Percentiles rank a stretch among this genome's conserved stretches.
phyloP scores from a whole-genome alignment of 768 basidiomycete genomes.

The Tylopilus balloui region DNA sequence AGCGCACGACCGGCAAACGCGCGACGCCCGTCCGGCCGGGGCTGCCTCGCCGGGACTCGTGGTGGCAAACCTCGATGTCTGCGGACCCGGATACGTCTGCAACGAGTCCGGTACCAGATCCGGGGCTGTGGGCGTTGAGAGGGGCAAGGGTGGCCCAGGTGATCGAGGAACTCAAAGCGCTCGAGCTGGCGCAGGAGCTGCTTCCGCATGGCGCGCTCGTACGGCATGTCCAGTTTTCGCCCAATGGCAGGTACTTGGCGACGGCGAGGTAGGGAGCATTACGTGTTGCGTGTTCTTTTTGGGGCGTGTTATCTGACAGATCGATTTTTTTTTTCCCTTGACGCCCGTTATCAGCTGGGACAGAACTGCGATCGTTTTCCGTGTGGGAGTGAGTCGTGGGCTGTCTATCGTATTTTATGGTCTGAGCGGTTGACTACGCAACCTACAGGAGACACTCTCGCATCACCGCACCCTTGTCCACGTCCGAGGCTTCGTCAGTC shows the following conservation, averaged over 20 bases:
- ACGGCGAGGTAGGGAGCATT: conserved; percentile 45
- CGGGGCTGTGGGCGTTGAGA: conserved; percentile 27
- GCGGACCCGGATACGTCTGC: not conserved
- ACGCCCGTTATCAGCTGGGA: conserved; percentile 38
- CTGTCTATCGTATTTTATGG: not conserved
- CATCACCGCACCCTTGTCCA: conserved; percentile 46
- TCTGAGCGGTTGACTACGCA: not conserved
- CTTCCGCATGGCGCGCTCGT: conserved; percentile 45
- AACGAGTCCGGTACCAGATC: conserved; percentile 20
- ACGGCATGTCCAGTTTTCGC: conserved; percentile 53
- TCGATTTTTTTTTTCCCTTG: not conserved
- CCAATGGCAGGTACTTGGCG: conserved; percentile 49
- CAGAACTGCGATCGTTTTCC: conserved; percentile 44
- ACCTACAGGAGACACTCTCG: conserved; percentile 36
- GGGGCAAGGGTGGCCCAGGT: conserved; percentile 36
- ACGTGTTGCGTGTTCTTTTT: not conserved
- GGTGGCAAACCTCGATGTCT: conserved; percentile 22
- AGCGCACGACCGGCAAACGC: conserved; percentile 28
- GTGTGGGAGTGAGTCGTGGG: conserved; percentile 36
- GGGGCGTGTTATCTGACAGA: not conserved
- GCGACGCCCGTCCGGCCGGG: conserved; percentile 17
- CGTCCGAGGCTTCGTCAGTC: conserved; percentile 47
- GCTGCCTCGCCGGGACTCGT: conserved; percentile 24
- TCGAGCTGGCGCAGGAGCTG: conserved; percentile 37
- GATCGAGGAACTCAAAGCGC: conserved; percentile 37